These are phyloP conservation scores for Suillus subluteus DNA, from an alignment of 768 basidiomycete species.

Conservation along the genomic window DNA sequence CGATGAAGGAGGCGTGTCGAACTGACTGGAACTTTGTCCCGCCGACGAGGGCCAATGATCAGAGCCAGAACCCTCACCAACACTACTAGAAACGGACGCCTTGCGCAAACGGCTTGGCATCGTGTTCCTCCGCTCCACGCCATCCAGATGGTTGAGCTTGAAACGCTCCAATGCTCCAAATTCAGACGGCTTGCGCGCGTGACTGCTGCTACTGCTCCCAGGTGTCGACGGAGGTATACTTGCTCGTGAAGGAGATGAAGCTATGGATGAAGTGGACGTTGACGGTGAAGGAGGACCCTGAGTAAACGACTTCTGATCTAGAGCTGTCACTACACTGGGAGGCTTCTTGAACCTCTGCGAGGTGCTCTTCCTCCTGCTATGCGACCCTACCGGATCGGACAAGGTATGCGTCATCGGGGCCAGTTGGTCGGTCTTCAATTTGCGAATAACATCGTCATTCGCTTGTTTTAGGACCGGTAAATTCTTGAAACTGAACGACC, in stretches of 20 bases:
- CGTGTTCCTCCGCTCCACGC: slow-evolving; percentile 75
- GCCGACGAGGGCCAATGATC: slow-evolving; percentile 70
- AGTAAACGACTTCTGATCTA: slow-evolving; percentile 61
- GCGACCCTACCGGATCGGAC: slow-evolving; percentile 60
- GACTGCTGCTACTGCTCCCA: slow-evolving; percentile 55
- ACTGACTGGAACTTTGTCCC: slow-evolving; percentile 56
- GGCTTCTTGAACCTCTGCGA: slow-evolving; percentile 84
- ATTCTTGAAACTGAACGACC: slow-evolving; percentile 98
- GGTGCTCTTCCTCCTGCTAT: slow-evolving; percentile 76
- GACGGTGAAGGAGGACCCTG: slow-evolving; percentile 92
- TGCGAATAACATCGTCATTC: slow-evolving; percentile 97
- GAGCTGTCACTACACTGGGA: slow-evolving; percentile 71
- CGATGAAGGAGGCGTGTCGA: slow-evolving; percentile 73
- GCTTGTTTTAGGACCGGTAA: slow-evolving; percentile 94
- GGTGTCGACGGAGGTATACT: slow-evolving; percentile 75
- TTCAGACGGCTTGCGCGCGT: slow-evolving; percentile 88
- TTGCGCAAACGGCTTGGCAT: slow-evolving; percentile 89
- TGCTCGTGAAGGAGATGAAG: slow-evolving; percentile 84
- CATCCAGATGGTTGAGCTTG: slow-evolving; percentile 80
- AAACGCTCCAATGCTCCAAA: slow-evolving; percentile 87
- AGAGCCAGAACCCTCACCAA: slow-evolving; percentile 77
- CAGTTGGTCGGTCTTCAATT: slow-evolving; percentile 91
- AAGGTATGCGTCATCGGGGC: slow-evolving; percentile 75
- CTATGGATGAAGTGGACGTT: slow-evolving; percentile 88
- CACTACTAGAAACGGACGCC: slow-evolving; percentile 83